phyloP scores from a whole-genome alignment of 352 stramenopile genomes.

The Achlya hypogyna region DNA sequence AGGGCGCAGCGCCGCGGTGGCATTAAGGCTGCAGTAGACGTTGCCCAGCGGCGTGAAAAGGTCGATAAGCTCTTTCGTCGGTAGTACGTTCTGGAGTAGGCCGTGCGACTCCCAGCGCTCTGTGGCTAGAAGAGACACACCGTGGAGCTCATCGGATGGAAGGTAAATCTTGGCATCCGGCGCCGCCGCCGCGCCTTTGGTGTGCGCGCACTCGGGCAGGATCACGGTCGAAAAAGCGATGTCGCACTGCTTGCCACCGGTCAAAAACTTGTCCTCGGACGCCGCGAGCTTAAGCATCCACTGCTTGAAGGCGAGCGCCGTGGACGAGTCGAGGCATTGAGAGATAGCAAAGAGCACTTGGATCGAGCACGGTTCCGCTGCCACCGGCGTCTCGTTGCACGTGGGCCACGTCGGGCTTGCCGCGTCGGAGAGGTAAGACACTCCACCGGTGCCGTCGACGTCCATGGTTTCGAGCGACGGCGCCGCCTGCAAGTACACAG shows the following conservation, averaged over 20 bases:
- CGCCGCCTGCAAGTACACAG: not conserved
- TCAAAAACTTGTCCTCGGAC: constrained; percentile 3
- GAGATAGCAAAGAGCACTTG: constrained; percentile 13
- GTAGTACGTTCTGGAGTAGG: not conserved
- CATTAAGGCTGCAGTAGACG: constrained; percentile 12
- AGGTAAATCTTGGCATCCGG: not conserved
- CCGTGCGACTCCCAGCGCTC: too few relatives aligned
- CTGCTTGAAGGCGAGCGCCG: not conserved
- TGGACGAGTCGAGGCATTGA: constrained; percentile 8
- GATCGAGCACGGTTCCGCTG: not conserved
- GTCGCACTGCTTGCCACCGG: constrained; percentile 1
- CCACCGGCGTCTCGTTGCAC: constrained; percentile 6
- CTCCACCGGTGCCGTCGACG: constrained; percentile 1
- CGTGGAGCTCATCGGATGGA: not conserved
- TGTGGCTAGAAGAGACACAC: not conserved
- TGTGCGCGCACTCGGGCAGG: not conserved
- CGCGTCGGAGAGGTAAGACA: not conserved
- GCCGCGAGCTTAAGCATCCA: constrained; percentile 7
- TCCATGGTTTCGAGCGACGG: constrained; percentile 1
- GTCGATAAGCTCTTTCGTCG: not conserved
- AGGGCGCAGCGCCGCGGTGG: not conserved
- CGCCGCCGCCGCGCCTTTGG: too few relatives aligned
- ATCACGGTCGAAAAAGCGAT: constrained; percentile 8
- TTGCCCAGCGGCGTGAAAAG: constrained; percentile 14
- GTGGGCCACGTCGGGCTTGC: not conserved